These are phyloP conservation scores for Gracilariopsis chorda DNA, from an alignment of 23 red algal species.

Conservation along the genomic window DNA sequence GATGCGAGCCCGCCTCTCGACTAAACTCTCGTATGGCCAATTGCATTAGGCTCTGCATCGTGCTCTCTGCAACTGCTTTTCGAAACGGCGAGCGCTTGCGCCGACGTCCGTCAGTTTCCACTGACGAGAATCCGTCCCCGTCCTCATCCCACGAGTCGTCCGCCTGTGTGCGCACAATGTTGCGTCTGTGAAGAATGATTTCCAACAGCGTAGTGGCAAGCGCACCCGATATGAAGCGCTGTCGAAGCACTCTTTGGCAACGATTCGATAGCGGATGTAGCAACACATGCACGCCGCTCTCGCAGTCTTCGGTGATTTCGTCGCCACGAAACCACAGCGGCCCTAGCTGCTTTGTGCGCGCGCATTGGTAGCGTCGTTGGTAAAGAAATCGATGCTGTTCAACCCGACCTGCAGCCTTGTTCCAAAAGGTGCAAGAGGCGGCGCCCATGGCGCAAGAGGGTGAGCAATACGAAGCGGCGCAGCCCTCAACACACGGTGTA, in stretches of 20 bases:
- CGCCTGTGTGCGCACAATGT: conserved; percentile 16
- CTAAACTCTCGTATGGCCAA: too few species aligned
- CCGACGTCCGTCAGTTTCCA: too few species aligned
- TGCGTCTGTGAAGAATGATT: conserved; percentile 18
- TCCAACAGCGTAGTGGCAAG: conserved; percentile 39
- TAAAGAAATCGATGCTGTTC: neutral
- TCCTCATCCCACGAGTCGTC: too few species aligned
- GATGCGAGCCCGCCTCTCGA: too few species aligned
- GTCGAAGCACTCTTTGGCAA: neutral
- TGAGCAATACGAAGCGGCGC: neutral
- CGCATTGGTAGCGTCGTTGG: neutral
- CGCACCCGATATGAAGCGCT: conserved; percentile 14
- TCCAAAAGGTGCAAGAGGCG: too few species aligned
- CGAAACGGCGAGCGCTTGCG: too few species aligned
- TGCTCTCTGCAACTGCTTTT: too few species aligned
- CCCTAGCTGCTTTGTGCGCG: neutral
- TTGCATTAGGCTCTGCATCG: too few species aligned
- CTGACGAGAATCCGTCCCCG: too few species aligned
- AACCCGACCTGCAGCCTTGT: neutral
- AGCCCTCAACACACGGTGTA: too few species aligned
- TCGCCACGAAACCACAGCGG: neutral
- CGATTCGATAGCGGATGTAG: neutral
- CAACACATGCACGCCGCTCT: neutral
- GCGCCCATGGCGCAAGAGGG: neutral
- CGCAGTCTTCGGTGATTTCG: neutral